phyloP scores from a whole-genome alignment of 2,329 filamentous ascomycete genomes.

The Botryotinia convoluta region DNA sequence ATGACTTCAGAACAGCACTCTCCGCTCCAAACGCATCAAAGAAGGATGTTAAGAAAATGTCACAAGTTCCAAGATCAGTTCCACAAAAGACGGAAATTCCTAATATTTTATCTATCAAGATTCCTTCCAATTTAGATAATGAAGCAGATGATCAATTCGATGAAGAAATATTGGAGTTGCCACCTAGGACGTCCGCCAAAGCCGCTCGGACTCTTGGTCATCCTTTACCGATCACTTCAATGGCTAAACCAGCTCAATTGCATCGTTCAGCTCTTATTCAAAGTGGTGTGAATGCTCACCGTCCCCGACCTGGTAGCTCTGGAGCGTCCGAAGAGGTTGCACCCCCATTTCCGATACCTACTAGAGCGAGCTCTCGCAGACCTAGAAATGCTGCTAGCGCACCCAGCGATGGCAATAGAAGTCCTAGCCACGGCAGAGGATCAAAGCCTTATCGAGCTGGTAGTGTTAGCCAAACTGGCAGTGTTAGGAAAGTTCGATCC shows the following conservation, averaged over 20 bases:
- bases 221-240: conserved; percentile 35
- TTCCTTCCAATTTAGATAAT: not conserved
- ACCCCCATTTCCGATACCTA: conserved; percentile 91
- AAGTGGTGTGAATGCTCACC: conserved; percentile 70
- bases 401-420: conserved; percentile 69
- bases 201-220: conserved; percentile 35
- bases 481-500: conserved; percentile 80
- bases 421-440: conserved; percentile 66
- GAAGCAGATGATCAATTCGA: conserved; percentile 27
- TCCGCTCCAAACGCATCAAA: conserved; percentile 56
- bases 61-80: conserved; percentile 32
- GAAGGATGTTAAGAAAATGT: conserved; percentile 24
- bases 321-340: conserved; percentile 57
- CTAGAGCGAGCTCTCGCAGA: conserved; percentile 80
- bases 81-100: conserved; percentile 32
- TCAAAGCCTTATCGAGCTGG: conserved; percentile 52
- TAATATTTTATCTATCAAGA: conserved; percentile 24
- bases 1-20: conserved; percentile 64
- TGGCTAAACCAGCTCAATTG: conserved; percentile 52
- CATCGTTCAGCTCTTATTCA: conserved; percentile 78
- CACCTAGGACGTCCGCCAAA: conserved; percentile 26
- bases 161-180: conserved; percentile 28
- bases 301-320: conserved; percentile 61
- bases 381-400: conserved; percentile 63
- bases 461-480: conserved; percentile 61